Base-by-base conservation (phyloP, 768 basidiomycete species). In the Coprinopsis sp. region DNA sequence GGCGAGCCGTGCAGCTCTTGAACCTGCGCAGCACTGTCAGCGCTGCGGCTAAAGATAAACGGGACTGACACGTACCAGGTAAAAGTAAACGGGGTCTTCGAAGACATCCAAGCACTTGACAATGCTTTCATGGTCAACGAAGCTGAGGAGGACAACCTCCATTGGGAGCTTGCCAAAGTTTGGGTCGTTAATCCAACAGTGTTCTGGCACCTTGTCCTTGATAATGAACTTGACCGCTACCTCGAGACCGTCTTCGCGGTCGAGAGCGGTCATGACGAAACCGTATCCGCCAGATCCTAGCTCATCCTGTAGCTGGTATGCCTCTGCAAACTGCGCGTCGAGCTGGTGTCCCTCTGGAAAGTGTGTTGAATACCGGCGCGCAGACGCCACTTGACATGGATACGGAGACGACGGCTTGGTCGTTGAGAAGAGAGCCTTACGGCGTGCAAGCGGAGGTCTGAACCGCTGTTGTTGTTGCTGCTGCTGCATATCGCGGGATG, bases 191-290 rank as follows among this genome's bases (percentile, higher is more conserved):
- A 78, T 79, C 82, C 81, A 80, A 27, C 76, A 76, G 50, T 73
- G 63, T 24, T 73, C 70, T 14, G 76, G 76, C 22, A 84, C 71
- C 57, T 78, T 75, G 72, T 83, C 76, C 64, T 91, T 93, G 69
- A 87, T 79, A 59, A 97, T 92, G 63, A 97, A 96, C 67, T 97
- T 97, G 64, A 96, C 87, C 0, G 93, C 93, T 44, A 93, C 92
- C 60, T 92, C 87, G 47, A 70, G 63, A 0, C 73, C 72, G 37
- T 77, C 72, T 24, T 53, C 55, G 12, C 78, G 79, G 59, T 89
- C 79, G 28, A 72, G 66, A 8, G 91, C 92, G 2, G 87, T 86
- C 77, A 95, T 88, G 22, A 97, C 94, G 61, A 97, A 96, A 2
- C 93, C 93, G 60, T 93, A 97, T 14, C 93, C 93, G 34, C 94